Evolutionary conservation across 352 stramenopile species (phyloP).

Genomic region (Pythium dissimile): DNA sequence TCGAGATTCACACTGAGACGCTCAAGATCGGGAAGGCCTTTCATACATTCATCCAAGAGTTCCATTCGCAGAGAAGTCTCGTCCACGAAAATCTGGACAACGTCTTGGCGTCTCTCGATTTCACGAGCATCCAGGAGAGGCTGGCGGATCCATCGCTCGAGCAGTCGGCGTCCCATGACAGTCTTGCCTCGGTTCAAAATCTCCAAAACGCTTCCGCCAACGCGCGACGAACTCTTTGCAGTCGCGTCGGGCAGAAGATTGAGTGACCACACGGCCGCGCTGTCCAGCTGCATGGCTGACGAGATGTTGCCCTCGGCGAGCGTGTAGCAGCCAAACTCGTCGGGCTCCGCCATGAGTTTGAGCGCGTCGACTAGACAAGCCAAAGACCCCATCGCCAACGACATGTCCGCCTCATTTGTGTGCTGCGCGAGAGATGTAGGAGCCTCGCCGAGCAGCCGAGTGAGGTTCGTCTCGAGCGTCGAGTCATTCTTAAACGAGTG

Average conservation of each 20-base stretch:
- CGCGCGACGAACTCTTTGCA: slow-evolving; percentile 29
- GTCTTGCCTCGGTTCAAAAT: slow-evolving; percentile 95
- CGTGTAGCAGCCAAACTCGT: slow-evolving; percentile 73
- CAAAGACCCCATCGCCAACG: slow-evolving; percentile 62
- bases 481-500: slow-evolving; percentile 50
- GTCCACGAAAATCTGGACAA: slow-evolving; percentile 92
- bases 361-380: slow-evolving; percentile 64
- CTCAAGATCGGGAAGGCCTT: slow-evolving; percentile 73
- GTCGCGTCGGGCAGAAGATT: slow-evolving; percentile 88
- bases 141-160: slow-evolving; percentile 97
- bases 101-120: slow-evolving; percentile 89
- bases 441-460: slow-evolving; percentile 43
- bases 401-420: slow-evolving; percentile 66
- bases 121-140: slow-evolving; percentile 87
- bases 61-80: slow-evolving; percentile 83
- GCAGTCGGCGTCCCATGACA: slow-evolving; percentile 87
- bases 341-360: slow-evolving; percentile 62
- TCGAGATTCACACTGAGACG: slow-evolving; percentile 65
- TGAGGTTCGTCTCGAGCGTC: slow-evolving; percentile 61
- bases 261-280: slow-evolving; percentile 87
- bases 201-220: slow-evolving; percentile 88
- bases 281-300: slow-evolving; percentile 93
- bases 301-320: slow-evolving; percentile 59
- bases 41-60: slow-evolving; percentile 88
- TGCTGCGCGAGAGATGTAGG: slow-evolving; percentile 48